Evolutionary conservation across 2,329 filamentous ascomycete species (phyloP), one percentile per base, ranked within the genome.

Genomic region (Epichloe elymi): DNA sequence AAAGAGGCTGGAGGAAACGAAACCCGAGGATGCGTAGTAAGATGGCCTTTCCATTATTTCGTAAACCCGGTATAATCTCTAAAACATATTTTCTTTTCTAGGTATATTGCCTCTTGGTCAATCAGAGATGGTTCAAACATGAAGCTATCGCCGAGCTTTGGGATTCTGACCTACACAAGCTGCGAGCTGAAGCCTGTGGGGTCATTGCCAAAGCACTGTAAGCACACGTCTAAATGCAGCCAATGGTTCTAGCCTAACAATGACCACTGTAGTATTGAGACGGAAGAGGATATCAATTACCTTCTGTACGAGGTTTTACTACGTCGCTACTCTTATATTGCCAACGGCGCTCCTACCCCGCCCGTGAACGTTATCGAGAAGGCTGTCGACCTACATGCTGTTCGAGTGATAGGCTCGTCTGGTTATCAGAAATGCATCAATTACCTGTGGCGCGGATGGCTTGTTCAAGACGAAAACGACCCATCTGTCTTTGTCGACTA

Each of bases 371-470:
- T 88, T 20, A 83, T 98, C 53, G 93, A 98, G 67, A 87, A 88
- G 61, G 88, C 93, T 0, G 89, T 97, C 37, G 93, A 98, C 61
- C 70, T 97, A 26, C 93, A 98, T 64, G 88, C 91, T 1, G 74
- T 97, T 44, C 76, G 79, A 14, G 82, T 98, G 46, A 97, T 97
- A 55, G 88, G 88, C 2, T 91, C 86, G 0, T 89, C 88, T 0
- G 91, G 93, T 26, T 98, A 97, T 66, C 93, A 97, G 58, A 95
- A 94, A 70, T 97, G 91, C 63, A 88, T 97, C 61, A 80, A 77
- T 55, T 88, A 94, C 63, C 81, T 98, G 8, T 98, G 93, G 93
- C 81, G 82, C 55, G 93, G 93, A 20, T 98, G 93, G 93, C 74
- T 97, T 8, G 83, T 95, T n/a, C 93, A 98, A 65, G 88, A 96